Conservation (phyloP, 2,329 filamentous ascomycete genomes). For the Aspergillus sp. region DNA sequence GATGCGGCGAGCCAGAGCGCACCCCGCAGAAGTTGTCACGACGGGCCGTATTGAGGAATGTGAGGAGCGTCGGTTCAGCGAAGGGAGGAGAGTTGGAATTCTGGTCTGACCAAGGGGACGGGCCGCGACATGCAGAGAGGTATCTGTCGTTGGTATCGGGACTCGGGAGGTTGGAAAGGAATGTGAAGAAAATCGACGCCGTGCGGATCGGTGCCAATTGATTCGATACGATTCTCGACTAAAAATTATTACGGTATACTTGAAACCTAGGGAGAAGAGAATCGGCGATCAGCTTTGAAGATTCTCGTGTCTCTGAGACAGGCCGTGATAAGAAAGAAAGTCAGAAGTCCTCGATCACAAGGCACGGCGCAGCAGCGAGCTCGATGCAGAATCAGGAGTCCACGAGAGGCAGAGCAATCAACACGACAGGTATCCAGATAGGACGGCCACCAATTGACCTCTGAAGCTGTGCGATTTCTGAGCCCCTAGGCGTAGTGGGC, state of each 20-base stretch:
- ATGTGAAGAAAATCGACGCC: slow-evolving; percentile 21
- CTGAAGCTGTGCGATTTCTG: slow-evolving; percentile 12
- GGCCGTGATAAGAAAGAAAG: background rate
- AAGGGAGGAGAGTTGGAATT: slow-evolving; percentile 23
- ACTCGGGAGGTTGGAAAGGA: slow-evolving; percentile 19
- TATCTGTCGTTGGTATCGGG: slow-evolving; percentile 9
- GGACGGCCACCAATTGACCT: background rate
- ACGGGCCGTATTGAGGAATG: slow-evolving; percentile 24
- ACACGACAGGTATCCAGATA: background rate
- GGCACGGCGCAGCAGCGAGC: background rate
- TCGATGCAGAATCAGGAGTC: background rate
- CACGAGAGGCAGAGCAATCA: background rate
- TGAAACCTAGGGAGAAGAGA: slow-evolving; percentile 9
- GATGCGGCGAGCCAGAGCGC: slow-evolving; percentile 17
- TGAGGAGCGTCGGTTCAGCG: slow-evolving; percentile 18
- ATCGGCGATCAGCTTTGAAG: background rate
- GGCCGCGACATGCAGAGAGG: slow-evolving; percentile 29
- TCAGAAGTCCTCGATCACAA: background rate
- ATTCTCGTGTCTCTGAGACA: background rate
- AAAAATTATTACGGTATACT: slow-evolving; percentile 1
- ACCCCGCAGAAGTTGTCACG: slow-evolving; percentile 24
- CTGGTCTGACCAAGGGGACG: slow-evolving; percentile 22
- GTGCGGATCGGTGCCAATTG: background rate
- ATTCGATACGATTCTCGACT: background rate
- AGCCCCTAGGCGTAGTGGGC: slow-evolving; percentile 26